Evolutionary conservation across 805 yeast genomes (phyloP), one percentile per base, ranked within the genome.

Genomic region (Lipomyces starkeyi): DNA sequence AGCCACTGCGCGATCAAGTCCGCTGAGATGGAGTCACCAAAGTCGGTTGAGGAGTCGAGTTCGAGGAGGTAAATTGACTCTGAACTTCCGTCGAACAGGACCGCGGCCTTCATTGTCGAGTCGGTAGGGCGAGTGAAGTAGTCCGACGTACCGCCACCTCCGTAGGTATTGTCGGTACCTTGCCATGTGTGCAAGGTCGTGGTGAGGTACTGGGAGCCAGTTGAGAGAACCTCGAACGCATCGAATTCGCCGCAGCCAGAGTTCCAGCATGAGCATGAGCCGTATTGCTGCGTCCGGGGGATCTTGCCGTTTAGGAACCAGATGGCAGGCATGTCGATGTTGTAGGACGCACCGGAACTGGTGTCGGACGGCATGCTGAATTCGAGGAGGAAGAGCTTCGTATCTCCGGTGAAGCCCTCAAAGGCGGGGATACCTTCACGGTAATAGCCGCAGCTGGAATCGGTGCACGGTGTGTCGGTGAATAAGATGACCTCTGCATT

Each of bases 171-270:
- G 72, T 83, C 78, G 73, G 81, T 80, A 77, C 93, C 94, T 83
- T 91, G 96, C 74, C 90, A 91, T 77, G 85, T 87, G 83, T 94
- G 98, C 76, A 94, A 81, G 78, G 92, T 95, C 66, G 91, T 83
- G 63, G 79, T 75, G 79, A 93, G 83, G 79, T 88, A 87, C 78
- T 83, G 82, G 71, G 91, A 87, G 73, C 97, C 97, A 47, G 90
- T 73, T 70, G 87, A 82, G 74, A 95, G 85, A 74, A 94, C 85
- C 86, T 95, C 99, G 76, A 94, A 95, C 76, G 93, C 84, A 82
- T 95, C 99, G 76, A 95, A 84, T 84, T 95, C 99, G 83, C 99
- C 99, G 83, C 99, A 95, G 70, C 98, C 98, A 64, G 97, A 85
- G 63, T 86, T 76, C 99, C 99, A 95, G 86, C 99, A 95, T 49